Conservation (phyloP, 768 basidiomycete species). For the Pulveroboletus frians region DNA sequence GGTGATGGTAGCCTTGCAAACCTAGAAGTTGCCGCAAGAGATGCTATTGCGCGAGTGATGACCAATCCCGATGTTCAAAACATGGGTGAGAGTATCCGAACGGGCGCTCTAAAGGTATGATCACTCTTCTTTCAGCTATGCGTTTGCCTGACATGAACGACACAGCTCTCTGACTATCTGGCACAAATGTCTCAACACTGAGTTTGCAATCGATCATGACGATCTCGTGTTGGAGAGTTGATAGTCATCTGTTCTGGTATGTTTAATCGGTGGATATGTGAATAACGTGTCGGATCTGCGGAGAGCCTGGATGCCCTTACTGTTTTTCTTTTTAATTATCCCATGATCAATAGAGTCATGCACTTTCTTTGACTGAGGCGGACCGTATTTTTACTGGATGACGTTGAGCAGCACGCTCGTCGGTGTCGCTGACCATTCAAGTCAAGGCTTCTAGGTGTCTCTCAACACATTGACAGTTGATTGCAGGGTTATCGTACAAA, state of each 20-base stretch:
- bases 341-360: neutral
- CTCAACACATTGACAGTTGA: too few species aligned
- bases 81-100: slow-evolving; percentile 69
- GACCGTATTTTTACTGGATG: too few species aligned
- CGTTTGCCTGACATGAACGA: neutral
- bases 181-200: slow-evolving; percentile 58
- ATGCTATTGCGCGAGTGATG: slow-evolving; percentile 67
- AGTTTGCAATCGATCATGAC: slow-evolving; percentile 2
- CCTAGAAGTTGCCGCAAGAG: slow-evolving; percentile 63
- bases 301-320: slow-evolving; percentile 1
- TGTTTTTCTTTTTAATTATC: neutral
- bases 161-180: slow-evolving; percentile 61
- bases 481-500: too few species aligned
- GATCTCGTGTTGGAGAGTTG: neutral
- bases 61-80: slow-evolving; percentile 87
- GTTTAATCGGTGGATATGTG: slow-evolving; percentile 12
- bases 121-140: neutral
- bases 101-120: slow-evolving; percentile 77
- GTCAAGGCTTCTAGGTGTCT: too few species aligned
- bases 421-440: too few species aligned
- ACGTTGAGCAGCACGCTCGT: too few species aligned
- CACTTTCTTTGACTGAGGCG: neutral
- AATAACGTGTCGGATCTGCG: neutral
- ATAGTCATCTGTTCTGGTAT: slow-evolving; percentile 4
- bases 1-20: slow-evolving; percentile 49